phyloP scores from a whole-genome alignment of 768 basidiomycete species.

The Scleroderma citrinum region DNA sequence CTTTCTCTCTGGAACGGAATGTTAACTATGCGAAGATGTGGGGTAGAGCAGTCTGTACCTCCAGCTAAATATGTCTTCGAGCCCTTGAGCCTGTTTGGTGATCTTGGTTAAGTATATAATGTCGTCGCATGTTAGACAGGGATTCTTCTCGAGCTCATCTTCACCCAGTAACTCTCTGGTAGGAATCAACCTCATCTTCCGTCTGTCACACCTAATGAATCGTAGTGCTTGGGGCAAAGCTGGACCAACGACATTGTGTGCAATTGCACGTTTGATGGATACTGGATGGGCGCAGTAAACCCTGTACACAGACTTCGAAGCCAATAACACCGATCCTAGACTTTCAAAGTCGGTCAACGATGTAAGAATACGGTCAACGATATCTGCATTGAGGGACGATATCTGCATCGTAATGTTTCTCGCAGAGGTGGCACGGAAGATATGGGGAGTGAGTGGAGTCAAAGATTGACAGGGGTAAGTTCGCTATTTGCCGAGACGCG shows the following conservation, averaged over 20 bases:
- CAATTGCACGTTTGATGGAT: slow-evolving; percentile 15
- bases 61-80: slow-evolving; percentile 35
- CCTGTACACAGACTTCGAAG: slow-evolving; percentile 13
- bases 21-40: background rate
- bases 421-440: no score
- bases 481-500: no score
- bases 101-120: slow-evolving; percentile 13
- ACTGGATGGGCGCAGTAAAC: slow-evolving; percentile 17
- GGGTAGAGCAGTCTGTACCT: slow-evolving; percentile 18
- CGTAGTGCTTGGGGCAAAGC: slow-evolving; percentile 23
- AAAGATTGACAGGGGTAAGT: no score
- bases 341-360: slow-evolving; percentile 16
- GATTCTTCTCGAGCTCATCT: slow-evolving; percentile 13
- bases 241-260: slow-evolving; percentile 18
- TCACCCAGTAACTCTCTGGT: slow-evolving; percentile 3
- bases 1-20: slow-evolving; percentile 25
- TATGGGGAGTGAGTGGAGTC: no score
- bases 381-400: slow-evolving; percentile 7
- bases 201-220: slow-evolving; percentile 15
- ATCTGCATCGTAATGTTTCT: background rate
- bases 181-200: background rate
- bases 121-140: slow-evolving; percentile 15
- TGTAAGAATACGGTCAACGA: slow-evolving; percentile 18
- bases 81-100: slow-evolving; percentile 12
- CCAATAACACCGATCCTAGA: slow-evolving; percentile 13